Conservation (phyloP, 305 asterid species). For the Ruellia speciosa region DNA sequence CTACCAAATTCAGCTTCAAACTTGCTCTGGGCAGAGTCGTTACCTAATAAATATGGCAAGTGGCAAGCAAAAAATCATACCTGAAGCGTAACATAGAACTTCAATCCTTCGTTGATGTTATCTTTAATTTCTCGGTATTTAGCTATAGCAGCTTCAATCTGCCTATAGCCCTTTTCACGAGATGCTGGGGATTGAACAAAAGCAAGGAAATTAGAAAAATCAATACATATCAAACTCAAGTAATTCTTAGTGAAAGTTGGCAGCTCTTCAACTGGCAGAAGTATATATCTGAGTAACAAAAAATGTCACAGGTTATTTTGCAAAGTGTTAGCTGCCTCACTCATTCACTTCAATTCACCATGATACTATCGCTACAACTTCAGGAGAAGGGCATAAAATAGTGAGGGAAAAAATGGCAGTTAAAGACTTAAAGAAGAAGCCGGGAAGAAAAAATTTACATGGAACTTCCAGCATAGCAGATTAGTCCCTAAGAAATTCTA, state of each 20-base stretch:
- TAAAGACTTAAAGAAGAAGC: too few species aligned
- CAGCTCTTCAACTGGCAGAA: neutral
- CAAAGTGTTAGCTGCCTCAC: slow-evolving; percentile 1
- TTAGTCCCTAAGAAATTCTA: neutral
- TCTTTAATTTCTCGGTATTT: slow-evolving; percentile 83
- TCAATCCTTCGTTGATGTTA: slow-evolving; percentile 91
- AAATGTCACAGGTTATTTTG: neutral
- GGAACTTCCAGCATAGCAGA: slow-evolving; percentile 1
- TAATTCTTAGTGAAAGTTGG: neutral
- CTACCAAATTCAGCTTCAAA: slow-evolving; percentile 14
- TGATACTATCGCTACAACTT: slow-evolving; percentile 6
- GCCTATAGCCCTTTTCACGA: slow-evolving; percentile 79
- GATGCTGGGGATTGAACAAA: slow-evolving; percentile 61
- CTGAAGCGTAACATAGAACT: slow-evolving; percentile 95
- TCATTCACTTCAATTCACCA: slow-evolving; percentile 5
- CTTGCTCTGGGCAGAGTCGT: slow-evolving; percentile 5
- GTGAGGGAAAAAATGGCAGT: neutral
- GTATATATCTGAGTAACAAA: neutral
- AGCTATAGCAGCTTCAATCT: slow-evolving; percentile 91
- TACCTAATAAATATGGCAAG: slow-evolving; percentile 10
- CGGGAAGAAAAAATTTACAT: neutral
- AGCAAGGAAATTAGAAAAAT: slow-evolving; percentile 18
- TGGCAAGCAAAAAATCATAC: slow-evolving; percentile 35
- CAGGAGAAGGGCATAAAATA: slow-evolving; percentile 7
- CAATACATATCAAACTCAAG: slow-evolving; percentile 16